A percentile compares a stretch with the other conserved stretches of the same genome.
These are phyloP conservation scores for Annulohypoxylon bovei DNA, from an alignment of 495 filamentous ascomycete species.

Conservation along the genomic window DNA sequence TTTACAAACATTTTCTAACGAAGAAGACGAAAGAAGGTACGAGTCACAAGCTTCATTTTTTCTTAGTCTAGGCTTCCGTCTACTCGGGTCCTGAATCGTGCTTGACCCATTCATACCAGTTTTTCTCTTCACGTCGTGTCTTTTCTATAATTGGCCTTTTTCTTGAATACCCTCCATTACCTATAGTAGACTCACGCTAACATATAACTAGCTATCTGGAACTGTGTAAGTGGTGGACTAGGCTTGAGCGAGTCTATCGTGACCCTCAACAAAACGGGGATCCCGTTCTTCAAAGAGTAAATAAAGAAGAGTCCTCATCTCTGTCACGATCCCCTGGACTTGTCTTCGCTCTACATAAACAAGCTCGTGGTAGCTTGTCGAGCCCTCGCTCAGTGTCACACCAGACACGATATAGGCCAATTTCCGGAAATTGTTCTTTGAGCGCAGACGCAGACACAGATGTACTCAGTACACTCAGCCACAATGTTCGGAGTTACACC, in stretches of 20 bases:
- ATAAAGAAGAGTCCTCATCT: not conserved
- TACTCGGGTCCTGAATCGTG: slow-evolving; percentile 2
- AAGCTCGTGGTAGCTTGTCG: slow-evolving; percentile 16
- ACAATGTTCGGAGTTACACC: slow-evolving; percentile 39
- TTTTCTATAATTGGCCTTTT: slow-evolving; percentile 14
- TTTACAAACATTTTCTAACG: slow-evolving; percentile 14
- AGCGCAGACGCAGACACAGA: slow-evolving; percentile 4
- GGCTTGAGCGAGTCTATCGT: slow-evolving; percentile 1
- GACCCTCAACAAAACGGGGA: slow-evolving; percentile 5
- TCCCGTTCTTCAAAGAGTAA: not conserved
- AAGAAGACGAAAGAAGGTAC: slow-evolving; percentile 32
- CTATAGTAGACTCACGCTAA: slow-evolving; percentile 28
- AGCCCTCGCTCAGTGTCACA: slow-evolving; percentile 13
- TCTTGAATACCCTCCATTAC: not conserved
- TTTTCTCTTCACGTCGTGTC: slow-evolving; percentile 4
- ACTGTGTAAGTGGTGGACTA: slow-evolving; percentile 30
- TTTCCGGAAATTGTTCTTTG: slow-evolving; percentile 1
- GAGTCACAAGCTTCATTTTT: slow-evolving; percentile 10
- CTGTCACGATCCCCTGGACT: not conserved
- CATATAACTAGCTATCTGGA: slow-evolving; percentile 31
- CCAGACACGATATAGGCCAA: slow-evolving; percentile 22
- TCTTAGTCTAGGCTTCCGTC: not conserved
- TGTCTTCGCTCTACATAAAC: not conserved
- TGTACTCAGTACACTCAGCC: slow-evolving; percentile 25
- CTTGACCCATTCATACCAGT: slow-evolving; percentile 15